Base-by-base conservation (phyloP, 306 rosid genomes). In the Carpinus viminea region DNA sequence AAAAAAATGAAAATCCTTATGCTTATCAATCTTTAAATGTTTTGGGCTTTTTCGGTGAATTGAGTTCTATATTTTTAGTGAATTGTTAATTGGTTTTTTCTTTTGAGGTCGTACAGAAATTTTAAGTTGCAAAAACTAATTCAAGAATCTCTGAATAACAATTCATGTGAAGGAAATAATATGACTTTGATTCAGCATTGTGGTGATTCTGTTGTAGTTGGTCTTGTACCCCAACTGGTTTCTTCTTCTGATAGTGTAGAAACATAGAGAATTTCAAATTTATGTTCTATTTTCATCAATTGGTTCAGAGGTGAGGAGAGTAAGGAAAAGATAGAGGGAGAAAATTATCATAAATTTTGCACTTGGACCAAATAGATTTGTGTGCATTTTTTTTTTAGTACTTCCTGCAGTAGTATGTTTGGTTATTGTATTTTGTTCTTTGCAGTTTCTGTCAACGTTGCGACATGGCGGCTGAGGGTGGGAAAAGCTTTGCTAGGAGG, bases 401-500 rank as follows among this genome's bases (percentile, higher is more conserved):
- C 52, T 48, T 48, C 52, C 68, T 61, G 41, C 43, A 28, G 15
- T 12, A 26, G 16, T 26, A 12, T 31, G 16, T 28, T 62, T 62
- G 36, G 26, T 68, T 38, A 68, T 18, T 15, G 51, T 5, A 8
- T 68, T 9, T 13, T 51, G 45, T 34, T 70, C 15, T 36, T 47
- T 72, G 77, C 89, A 91, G 93, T 82, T 86, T 83, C 80, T 82
- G 85, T 65, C 77, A 83, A 28, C 57, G 81, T 20, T 17, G 82
- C 0, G 90, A 78, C 12, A 95, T 95, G 98, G 89, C 98, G 1
- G 62, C 88, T 1, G 96, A 91, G 74, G 82, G 87, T 78, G 92
- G 87, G 12, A 92, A 81, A 82, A 92, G 95, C 66, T 91, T 89
- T 52, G 96, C 93, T 4, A 87, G 98, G 72, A 78, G 98, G 77